These are phyloP conservation scores for Sphaceloma murrayae DNA, from an alignment of 2,329 filamentous ascomycete species.

Conservation along the genomic window DNA sequence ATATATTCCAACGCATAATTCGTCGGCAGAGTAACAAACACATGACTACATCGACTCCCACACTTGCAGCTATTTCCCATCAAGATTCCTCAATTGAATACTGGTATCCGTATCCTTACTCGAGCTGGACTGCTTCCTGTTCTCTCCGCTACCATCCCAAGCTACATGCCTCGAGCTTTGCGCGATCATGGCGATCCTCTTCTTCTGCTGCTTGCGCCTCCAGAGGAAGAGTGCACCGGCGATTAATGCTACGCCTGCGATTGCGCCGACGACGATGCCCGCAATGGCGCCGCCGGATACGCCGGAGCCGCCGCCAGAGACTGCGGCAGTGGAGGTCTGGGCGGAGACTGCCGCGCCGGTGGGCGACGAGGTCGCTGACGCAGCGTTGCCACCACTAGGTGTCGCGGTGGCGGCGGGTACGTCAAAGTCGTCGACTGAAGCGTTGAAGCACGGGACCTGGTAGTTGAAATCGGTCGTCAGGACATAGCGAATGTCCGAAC, in stretches of 20 bases:
- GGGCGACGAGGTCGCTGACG: slow-evolving; percentile 19
- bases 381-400: slow-evolving; percentile 16
- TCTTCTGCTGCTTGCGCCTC: slow-evolving; percentile 4
- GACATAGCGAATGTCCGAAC: slow-evolving; percentile 39
- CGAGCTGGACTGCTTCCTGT: slow-evolving; percentile 10
- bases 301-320: slow-evolving; percentile 18
- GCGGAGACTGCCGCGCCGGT: slow-evolving; percentile 19
- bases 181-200: neutral
- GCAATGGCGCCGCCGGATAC: slow-evolving; percentile 36
- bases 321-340: slow-evolving; percentile 10
- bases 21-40: neutral
- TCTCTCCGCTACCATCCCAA: slow-evolving; percentile 7
- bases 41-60: too few relatives aligned
- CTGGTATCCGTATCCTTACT: slow-evolving; percentile 12
- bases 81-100: slow-evolving; percentile 10
- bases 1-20: too few relatives aligned
- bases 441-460: slow-evolving; percentile 40
- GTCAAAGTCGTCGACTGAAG: slow-evolving; percentile 32
- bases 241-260: slow-evolving; percentile 22
- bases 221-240: neutral
- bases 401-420: slow-evolving; percentile 21
- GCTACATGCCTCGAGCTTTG: slow-evolving; percentile 10
- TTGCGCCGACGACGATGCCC: slow-evolving; percentile 33
- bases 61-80: too few relatives aligned
- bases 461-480: slow-evolving; percentile 32